Conservation (phyloP, 2,329 filamentous ascomycete genomes). For the Fusarium sambucinum region DNA sequence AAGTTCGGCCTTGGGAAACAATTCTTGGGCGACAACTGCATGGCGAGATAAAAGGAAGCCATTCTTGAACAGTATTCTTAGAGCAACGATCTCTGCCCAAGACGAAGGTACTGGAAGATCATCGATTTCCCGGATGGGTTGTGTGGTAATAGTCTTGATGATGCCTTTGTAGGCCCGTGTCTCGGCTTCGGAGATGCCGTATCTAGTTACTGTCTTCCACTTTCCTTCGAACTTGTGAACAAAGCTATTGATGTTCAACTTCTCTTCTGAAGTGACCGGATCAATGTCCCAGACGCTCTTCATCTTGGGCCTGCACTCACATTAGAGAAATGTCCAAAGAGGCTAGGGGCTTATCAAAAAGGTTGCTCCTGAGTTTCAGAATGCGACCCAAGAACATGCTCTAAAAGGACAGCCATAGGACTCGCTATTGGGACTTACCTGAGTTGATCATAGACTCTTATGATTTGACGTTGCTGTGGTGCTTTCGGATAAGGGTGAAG, state of each 20-base stretch:
- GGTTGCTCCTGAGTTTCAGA: neutral
- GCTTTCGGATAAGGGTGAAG: neutral
- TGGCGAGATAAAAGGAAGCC: conserved; percentile 10
- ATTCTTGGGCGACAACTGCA: conserved; percentile 8
- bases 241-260: neutral
- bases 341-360: neutral
- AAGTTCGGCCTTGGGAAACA: conserved; percentile 7
- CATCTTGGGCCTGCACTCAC: neutral
- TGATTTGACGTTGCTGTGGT: too few relatives aligned
- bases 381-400: neutral
- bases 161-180: neutral
- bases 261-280: neutral
- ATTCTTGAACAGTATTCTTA: conserved; percentile 10
- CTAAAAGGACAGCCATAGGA: neutral
- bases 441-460: too few relatives aligned
- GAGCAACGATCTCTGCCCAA: conserved; percentile 6
- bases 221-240: neutral
- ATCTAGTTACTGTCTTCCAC: neutral
- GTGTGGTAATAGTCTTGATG: neutral
- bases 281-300: neutral
- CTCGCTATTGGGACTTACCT: neutral
- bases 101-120: neutral
- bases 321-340: neutral
- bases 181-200: neutral
- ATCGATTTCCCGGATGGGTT: neutral